Conservation (phyloP, 2,329 filamentous ascomycete genomes). For the Aspergillus japonicus region DNA sequence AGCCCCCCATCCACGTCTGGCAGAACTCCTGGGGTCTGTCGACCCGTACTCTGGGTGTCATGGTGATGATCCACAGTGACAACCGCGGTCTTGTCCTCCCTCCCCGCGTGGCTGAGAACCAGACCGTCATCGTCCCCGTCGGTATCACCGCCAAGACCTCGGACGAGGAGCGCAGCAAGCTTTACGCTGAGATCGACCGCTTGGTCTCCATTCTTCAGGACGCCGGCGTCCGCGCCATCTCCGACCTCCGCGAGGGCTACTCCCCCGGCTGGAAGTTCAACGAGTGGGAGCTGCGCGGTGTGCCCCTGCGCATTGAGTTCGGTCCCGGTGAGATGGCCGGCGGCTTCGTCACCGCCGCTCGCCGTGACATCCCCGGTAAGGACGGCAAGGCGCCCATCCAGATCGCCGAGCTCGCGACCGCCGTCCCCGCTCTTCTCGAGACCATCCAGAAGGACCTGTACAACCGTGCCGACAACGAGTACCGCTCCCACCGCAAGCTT, state of each 20-base stretch:
- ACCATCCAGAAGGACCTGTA: slow-evolving; percentile 85
- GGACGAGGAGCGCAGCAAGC: slow-evolving; percentile 72
- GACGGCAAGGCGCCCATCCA: slow-evolving; percentile 76
- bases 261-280: slow-evolving; percentile 97
- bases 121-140: slow-evolving; percentile 85
- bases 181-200: slow-evolving; percentile 72
- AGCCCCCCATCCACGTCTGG: slow-evolving; percentile 83
- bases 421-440: slow-evolving; percentile 78
- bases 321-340: slow-evolving; percentile 91
- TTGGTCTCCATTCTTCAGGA: slow-evolving; percentile 68
- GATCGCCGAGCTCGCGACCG: slow-evolving; percentile 69
- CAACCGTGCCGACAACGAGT: slow-evolving; percentile 72
- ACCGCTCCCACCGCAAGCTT: slow-evolving; percentile 74
- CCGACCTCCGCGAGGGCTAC: slow-evolving; percentile 85
- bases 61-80: slow-evolving; percentile 98
- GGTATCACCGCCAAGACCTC: slow-evolving; percentile 87
- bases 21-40: slow-evolving; percentile 99
- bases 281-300: slow-evolving; percentile 96
- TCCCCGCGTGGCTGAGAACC: slow-evolving; percentile 81
- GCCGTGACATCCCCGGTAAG: slow-evolving; percentile 69
- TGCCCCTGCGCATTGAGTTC: slow-evolving; percentile 91
- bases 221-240: slow-evolving; percentile 73
- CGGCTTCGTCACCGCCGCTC: slow-evolving; percentile 77
- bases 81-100: slow-evolving; percentile 93
- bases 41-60: slow-evolving; percentile 94